Evolutionary conservation across 2,329 filamentous ascomycete species (phyloP), one percentile per base, ranked within the genome.

Genomic region (Penicillium sp.): DNA sequence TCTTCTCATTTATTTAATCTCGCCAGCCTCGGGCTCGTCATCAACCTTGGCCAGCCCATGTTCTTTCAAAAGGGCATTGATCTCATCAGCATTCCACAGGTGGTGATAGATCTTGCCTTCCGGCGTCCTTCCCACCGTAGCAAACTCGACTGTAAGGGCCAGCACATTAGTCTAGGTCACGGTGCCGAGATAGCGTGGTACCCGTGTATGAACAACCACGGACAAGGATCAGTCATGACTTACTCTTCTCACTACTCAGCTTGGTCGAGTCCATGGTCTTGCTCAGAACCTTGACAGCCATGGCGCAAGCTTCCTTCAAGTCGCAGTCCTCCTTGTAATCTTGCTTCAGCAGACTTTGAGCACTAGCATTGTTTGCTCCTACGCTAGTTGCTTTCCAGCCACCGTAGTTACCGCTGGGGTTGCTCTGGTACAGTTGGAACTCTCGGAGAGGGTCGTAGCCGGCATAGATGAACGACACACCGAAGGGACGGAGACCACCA

Each of bases 221-320:
- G n/a, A n/a, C n/a, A n/a, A n/a, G n/a, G n/a, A n/a, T n/a, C n/a
- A n/a, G n/a, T n/a, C n/a, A n/a, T n/a, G n/a, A 77, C 87, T 72
- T 75, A 95, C 90, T 95, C 82, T 98, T 98, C 80, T 98, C 93
- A 67, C 89, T 95, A 77, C 89, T 96, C 67, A 98, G 75, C 79
- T 96, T 98, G 48, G 91, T 97, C 48, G 90, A 95, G 71, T 98
- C 93, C 94, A 98, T 98, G 5, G 93, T 98, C 83, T 98, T 98
- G 80, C 93, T 97, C 59, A 98, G 75, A 56, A 98, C 91, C 80
- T 98, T 98, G 69, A 98, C 93, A 10, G 93, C 93, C 79, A 96
- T 85, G 48, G 86, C 89, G 69, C 93, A 98, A 4, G 94, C 93
- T 76, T 98, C 93, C 76, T 95, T 88, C 66, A 98, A 72, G 58